Evolutionary conservation across 768 basidiomycete species (phyloP).

Genomic region (Suillus placidus): DNA sequence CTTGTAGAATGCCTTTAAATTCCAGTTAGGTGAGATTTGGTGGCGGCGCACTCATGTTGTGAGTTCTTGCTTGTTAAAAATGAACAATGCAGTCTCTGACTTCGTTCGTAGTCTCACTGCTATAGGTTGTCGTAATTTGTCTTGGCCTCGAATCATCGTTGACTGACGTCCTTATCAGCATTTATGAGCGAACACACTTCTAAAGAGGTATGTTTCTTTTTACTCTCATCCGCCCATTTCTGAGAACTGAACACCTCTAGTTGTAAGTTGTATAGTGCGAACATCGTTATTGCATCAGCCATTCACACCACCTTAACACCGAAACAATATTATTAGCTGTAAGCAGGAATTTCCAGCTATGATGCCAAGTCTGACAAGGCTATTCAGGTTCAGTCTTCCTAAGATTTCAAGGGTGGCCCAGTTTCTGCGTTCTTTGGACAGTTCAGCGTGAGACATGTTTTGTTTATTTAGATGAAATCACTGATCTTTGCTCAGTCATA

Average conservation of each 20-base stretch:
- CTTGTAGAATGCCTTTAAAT: neutral
- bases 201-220: neutral
- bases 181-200: neutral
- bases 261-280: neutral
- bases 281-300: neutral
- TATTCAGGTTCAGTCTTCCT: neutral
- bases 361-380: neutral
- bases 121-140: neutral
- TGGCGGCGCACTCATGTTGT: neutral
- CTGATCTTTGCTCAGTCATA: neutral
- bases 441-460: slow-evolving; percentile 2
- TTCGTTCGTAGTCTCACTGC: neutral
- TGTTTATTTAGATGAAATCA: neutral
- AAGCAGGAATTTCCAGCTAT: neutral
- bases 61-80: neutral
- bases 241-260: neutral
- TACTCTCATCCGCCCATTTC: neutral
- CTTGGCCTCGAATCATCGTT: neutral
- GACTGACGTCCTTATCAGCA: neutral
- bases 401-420: neutral
- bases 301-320: neutral
- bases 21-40: neutral
- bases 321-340: neutral
- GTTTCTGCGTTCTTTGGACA: slow-evolving; percentile 5
- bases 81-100: neutral